These are phyloP conservation scores for Boletellus sp. DNA, from an alignment of 1,284 basidiomycete genomes.

Conservation along the genomic window DNA sequence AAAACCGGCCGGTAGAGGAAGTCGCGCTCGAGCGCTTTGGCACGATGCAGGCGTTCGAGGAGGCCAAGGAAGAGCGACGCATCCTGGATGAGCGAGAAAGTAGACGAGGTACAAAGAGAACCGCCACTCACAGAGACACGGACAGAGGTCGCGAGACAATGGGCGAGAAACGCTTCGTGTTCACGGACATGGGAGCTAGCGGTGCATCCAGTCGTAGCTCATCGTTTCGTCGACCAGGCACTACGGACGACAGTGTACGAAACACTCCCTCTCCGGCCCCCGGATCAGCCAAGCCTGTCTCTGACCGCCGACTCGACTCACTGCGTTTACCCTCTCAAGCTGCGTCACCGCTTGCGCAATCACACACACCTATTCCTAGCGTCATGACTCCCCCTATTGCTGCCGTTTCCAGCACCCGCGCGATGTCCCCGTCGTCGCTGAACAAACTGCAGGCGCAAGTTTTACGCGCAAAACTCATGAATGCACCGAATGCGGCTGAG, in stretches of 20 bases:
- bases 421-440: conserved; percentile 71
- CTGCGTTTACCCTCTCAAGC: conserved; percentile 51
- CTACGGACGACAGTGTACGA: conserved; percentile 50
- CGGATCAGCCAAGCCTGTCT: conserved; percentile 33
- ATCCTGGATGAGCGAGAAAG: conserved; percentile 80
- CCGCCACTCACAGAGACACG: conserved; percentile 35
- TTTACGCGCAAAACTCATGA: conserved; percentile 85
- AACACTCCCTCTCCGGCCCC: conserved; percentile 55
- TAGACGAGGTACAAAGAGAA: conserved; percentile 37
- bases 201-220: conserved; percentile 73
- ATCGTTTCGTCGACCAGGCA: conserved; percentile 66
- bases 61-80: conserved; percentile 82
- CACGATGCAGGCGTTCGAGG: conserved; percentile 79
- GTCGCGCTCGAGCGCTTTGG: conserved; percentile 89
- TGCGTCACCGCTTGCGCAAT: conserved; percentile 48
- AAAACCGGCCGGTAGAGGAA: conserved; percentile 71
- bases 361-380: conserved; percentile 81
- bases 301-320: conserved; percentile 53
- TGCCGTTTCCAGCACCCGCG: conserved; percentile 39
- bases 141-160: conserved; percentile 31
- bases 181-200: conserved; percentile 60
- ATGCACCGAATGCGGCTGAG: conserved; percentile 64
- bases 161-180: conserved; percentile 62
- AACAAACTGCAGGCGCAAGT: conserved; percentile 95
- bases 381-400: conserved; percentile 75